A percentile compares a stretch with the other conserved stretches of the same genome.
These are phyloP conservation scores for Paramecium pentaurelia DNA, from an alignment of 73 alveolate species.

Conservation along the genomic window DNA sequence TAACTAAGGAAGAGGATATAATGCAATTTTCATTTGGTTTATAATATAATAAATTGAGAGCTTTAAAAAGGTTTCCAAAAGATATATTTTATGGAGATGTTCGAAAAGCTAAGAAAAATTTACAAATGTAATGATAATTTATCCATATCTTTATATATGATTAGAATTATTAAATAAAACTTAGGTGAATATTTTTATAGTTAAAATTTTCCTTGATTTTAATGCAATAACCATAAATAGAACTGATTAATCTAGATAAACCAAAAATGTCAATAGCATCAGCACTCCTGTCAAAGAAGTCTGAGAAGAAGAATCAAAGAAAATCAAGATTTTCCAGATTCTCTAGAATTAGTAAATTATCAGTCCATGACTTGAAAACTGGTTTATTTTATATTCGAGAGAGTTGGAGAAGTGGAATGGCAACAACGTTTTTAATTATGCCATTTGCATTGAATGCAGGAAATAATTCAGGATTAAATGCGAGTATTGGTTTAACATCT, in stretches of 20 bases:
- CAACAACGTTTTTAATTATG: background rate
- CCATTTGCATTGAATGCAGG: constrained; percentile 45
- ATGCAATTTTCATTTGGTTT: constrained; percentile 22
- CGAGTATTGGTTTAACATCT: background rate
- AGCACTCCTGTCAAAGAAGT: background rate
- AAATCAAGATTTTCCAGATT: background rate
- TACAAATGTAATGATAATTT: background rate
- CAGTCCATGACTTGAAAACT: constrained; percentile 1
- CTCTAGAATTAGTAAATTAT: constrained; percentile 5
- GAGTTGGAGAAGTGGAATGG: constrained; percentile 46
- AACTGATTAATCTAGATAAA: background rate
- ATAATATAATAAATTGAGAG: background rate
- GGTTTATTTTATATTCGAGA: background rate
- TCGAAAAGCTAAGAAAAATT: background rate
- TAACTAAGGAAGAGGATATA: background rate
- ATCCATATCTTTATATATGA: background rate
- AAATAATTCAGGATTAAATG: background rate
- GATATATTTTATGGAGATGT: constrained; percentile 22
- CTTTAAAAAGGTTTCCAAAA: background rate
- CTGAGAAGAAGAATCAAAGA: background rate
- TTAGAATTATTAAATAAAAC: background rate
- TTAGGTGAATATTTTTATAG: background rate
- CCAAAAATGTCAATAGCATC: background rate
- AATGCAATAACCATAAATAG: background rate
- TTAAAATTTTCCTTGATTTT: background rate